Evolutionary conservation across 73 alveolate species (phyloP).

Genomic region (Paramecium octaurelia): DNA sequence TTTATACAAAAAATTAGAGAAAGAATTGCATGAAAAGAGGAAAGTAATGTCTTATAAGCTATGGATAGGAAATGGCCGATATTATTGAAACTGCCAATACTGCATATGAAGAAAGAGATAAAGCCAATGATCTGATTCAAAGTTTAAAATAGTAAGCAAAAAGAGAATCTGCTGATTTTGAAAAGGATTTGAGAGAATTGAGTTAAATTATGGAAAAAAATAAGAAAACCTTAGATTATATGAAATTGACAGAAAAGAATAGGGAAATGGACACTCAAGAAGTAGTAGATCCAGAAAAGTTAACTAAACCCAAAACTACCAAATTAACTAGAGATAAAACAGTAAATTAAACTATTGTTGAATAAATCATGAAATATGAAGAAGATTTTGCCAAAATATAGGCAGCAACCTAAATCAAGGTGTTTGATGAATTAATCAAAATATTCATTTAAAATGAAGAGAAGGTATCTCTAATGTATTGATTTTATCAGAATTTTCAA

Average conservation of each 20-base stretch:
- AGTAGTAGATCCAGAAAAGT: slow-evolving; percentile 46
- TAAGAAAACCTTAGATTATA: slow-evolving; percentile 51
- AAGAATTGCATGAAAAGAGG: slow-evolving; percentile 89
- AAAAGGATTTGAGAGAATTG: slow-evolving; percentile 61
- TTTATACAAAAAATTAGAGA: slow-evolving; percentile 89
- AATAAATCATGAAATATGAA: slow-evolving; percentile 81
- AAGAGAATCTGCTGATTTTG: slow-evolving; percentile 92
- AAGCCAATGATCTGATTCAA: slow-evolving; percentile 89
- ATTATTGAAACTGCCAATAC: slow-evolving; percentile 83
- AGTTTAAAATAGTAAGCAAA: slow-evolving; percentile 90
- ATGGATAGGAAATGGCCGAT: slow-evolving; percentile 80
- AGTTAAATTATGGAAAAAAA: slow-evolving; percentile 60
- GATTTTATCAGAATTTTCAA: slow-evolving; percentile 46
- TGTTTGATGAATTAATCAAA: slow-evolving; percentile 76
- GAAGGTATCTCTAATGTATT: slow-evolving; percentile 39
- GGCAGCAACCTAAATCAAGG: slow-evolving; percentile 89
- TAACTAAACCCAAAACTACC: slow-evolving; percentile 44
- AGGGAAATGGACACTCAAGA: slow-evolving; percentile 22
- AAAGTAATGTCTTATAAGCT: not conserved
- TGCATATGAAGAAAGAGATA: slow-evolving; percentile 92
- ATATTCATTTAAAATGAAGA: slow-evolving; percentile 84
- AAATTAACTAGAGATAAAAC: slow-evolving; percentile 69
- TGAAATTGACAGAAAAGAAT: slow-evolving; percentile 69
- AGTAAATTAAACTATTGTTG: slow-evolving; percentile 47
- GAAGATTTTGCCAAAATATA: slow-evolving; percentile 90